These are phyloP conservation scores for Protomyces inouyei DNA, from an alignment of 1,139 yeast species.

Conservation along the genomic window DNA sequence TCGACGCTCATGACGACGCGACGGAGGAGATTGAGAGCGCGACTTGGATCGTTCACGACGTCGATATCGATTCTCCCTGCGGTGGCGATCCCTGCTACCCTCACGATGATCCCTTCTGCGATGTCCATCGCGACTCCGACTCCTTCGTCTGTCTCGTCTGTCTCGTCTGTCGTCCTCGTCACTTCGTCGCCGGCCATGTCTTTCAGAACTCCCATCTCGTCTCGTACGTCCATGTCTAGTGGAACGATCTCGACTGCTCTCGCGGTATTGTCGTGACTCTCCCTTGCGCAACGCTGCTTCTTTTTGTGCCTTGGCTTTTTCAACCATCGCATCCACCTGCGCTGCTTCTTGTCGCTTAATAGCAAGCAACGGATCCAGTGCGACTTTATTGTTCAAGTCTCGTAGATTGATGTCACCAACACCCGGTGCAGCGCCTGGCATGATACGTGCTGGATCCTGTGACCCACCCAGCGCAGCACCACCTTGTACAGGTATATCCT, in stretches of 20 bases:
- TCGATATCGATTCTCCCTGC: not conserved
- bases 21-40: not conserved
- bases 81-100: not conserved
- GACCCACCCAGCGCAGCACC: conserved; percentile 29
- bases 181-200: not conserved
- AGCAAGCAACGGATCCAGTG: conserved; percentile 55
- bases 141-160: not conserved
- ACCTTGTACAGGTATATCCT: conserved; percentile 21
- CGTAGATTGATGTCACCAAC: conserved; percentile 30
- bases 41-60: not conserved
- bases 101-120: not conserved
- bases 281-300: conserved; percentile 28
- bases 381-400: conserved; percentile 37
- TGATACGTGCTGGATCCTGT: conserved; percentile 33
- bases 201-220: not conserved
- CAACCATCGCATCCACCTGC: conserved; percentile 31
- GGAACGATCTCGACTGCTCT: not conserved
- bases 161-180: not conserved
- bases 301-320: conserved; percentile 29
- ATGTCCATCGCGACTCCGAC: not conserved
- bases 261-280: not conserved
- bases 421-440: conserved; percentile 30
- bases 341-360: conserved; percentile 46
- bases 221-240: not conserved
- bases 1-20: not conserved